phyloP scores from a whole-genome alignment of 805 yeast genomes.

The Candida caryicola region DNA sequence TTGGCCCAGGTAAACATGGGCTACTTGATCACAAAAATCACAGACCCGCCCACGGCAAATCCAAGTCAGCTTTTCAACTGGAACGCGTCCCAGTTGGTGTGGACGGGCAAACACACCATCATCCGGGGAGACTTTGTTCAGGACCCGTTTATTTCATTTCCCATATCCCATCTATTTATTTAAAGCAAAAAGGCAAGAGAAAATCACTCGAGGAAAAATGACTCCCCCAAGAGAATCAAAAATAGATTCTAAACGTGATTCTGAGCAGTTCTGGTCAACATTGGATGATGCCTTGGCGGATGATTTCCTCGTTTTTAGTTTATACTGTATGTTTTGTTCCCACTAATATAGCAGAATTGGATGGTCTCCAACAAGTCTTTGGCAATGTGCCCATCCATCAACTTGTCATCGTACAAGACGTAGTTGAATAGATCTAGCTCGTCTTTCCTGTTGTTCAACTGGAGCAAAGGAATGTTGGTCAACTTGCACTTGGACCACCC shows the following conservation, averaged over 20 bases:
- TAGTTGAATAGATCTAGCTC: conserved; percentile 32
- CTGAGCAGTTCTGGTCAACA: conserved; percentile 1
- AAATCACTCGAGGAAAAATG: neutral
- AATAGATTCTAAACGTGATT: too few relatives aligned
- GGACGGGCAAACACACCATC: conserved; percentile 24
- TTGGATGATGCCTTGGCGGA: neutral
- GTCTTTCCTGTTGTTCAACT: conserved; percentile 30
- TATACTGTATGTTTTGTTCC: conserved; percentile 29
- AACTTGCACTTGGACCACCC: conserved; percentile 37
- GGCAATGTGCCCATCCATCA: conserved; percentile 12
- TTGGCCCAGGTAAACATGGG: conserved; percentile 55
- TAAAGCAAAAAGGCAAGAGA: conserved; percentile 1
- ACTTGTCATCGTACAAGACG: conserved; percentile 11
- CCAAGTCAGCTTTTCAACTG: conserved; percentile 26
- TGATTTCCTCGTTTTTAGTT: conserved; percentile 1
- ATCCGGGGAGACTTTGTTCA: conserved; percentile 22
- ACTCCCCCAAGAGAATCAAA: too few relatives aligned
- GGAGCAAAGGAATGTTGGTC: conserved; percentile 36
- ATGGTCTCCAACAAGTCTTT: conserved; percentile 20
- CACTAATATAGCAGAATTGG: conserved; percentile 35
- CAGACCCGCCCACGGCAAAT: conserved; percentile 41
- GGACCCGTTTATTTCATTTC: conserved; percentile 24
- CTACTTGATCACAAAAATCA: conserved; percentile 50
- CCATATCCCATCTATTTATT: conserved; percentile 22
- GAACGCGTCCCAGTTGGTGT: conserved; percentile 31